Conservation (phyloP, 805 yeast genomes). For the Grigorovia humatica region DNA sequence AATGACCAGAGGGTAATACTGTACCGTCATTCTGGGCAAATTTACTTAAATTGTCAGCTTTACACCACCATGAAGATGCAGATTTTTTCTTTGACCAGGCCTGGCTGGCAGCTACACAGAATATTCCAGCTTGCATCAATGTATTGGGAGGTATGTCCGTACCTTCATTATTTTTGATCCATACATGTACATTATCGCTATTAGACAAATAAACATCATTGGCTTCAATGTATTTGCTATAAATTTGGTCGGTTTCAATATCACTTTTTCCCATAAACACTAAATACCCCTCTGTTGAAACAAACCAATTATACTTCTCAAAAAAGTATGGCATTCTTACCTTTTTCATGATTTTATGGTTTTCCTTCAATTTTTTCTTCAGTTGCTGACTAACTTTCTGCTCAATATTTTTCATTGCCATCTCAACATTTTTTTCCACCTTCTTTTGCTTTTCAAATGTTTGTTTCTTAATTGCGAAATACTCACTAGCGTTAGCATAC, state of each 20-base stretch:
- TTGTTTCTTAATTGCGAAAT: slow-evolving; percentile 64
- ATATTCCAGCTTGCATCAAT: slow-evolving; percentile 79
- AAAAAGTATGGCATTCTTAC: slow-evolving; percentile 76
- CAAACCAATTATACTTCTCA: slow-evolving; percentile 90
- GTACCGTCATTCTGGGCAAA: slow-evolving; percentile 43
- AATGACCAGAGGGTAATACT: slow-evolving; percentile 50
- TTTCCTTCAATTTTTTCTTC: slow-evolving; percentile 49
- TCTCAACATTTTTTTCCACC: slow-evolving; percentile 64
- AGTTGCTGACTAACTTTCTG: slow-evolving; percentile 64
- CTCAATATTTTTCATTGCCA: slow-evolving; percentile 79
- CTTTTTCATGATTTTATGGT: slow-evolving; percentile 42
- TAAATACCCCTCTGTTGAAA: slow-evolving; percentile 80
- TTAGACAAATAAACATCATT: slow-evolving; percentile 73
- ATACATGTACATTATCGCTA: slow-evolving; percentile 59
- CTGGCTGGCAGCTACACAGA: slow-evolving; percentile 66
- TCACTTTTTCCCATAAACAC: slow-evolving; percentile 81
- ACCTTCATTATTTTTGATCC: slow-evolving; percentile 68
- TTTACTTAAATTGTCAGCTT: slow-evolving; percentile 58
- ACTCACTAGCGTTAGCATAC: slow-evolving; percentile 77
- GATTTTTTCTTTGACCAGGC: slow-evolving; percentile 87
- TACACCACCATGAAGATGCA: slow-evolving; percentile 79
- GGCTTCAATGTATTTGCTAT: slow-evolving; percentile 62
- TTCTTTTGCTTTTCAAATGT: slow-evolving; percentile 72
- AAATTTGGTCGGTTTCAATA: slow-evolving; percentile 68
- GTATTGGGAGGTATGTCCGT: slow-evolving; percentile 81